Evolutionary conservation across 2,329 filamentous ascomycete genomes (phyloP), one percentile per base, ranked within the genome.

Genomic region (Xylaria sp.): DNA sequence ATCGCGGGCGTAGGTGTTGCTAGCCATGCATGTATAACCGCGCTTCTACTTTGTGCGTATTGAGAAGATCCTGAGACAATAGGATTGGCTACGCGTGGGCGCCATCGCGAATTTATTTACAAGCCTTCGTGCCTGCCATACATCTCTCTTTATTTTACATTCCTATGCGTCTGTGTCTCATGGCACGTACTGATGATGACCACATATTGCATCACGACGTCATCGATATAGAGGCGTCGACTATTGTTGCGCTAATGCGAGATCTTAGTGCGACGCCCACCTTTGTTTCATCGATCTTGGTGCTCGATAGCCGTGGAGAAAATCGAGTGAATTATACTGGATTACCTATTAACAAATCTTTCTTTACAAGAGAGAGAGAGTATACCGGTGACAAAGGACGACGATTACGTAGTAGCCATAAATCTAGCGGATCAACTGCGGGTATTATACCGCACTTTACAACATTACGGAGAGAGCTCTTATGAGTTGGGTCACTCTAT

Each of bases 1-100:
- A 57, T 77, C 71, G 37, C 54, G 63, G 27, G 44, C 67, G 21
- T 69, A 60, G 51, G 58, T 68, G 27, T 66, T 44, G 48, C 64
- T 69, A 60, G 69, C 59, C 58, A 62, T 69, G 65, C 53, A 63
- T 29, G 25, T 8, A 44, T 4, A 25, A 47, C 0, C 1, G 23
- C 44, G 21, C 44, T 25, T 48, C 21, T 5, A 25, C 8, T 12
- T 48, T 48, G 44, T 48, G 40, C 5, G 40, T n/a, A n/a, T n/a
- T 5, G 18, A 18, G 18, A 18, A 12, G 44, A 23, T 12, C 23
- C 10, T 48, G 21, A 51, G 25, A 51, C 13, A 5, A 35, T 4
- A 21, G 2, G 1, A 8, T 10, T 1, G 27, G 6, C 9, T 10
- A 18, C 2, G 1, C 25, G 18, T 44, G 32, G 35, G 32, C 16